Conservation (phyloP, 176 grass and related monocot species). For the Oryza punctata region DNA sequence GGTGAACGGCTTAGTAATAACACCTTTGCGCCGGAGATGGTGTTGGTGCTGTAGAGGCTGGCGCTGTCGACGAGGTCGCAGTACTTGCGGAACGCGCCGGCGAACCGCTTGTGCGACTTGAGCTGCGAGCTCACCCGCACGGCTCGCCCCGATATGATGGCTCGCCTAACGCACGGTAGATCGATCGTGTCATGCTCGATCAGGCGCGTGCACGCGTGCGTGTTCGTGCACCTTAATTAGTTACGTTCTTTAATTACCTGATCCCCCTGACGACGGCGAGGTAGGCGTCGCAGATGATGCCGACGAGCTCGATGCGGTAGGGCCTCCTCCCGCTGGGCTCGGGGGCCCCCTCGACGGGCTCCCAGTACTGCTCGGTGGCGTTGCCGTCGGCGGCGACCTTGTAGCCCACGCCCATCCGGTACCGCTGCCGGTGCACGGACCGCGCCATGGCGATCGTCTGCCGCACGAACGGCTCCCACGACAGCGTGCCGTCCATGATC, state of each 20-base stretch:
- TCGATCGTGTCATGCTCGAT: neutral
- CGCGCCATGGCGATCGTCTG: constrained; percentile 89
- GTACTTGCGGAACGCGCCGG: constrained; percentile 64
- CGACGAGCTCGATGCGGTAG: constrained; percentile 87
- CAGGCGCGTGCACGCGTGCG: neutral
- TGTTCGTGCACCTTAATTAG: too few relatives aligned
- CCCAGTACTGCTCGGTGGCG: constrained; percentile 88
- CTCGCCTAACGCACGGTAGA: constrained; percentile 53
- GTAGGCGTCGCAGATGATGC: constrained; percentile 87
- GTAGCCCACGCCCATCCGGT: constrained; percentile 93
- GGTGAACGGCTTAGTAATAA: neutral
- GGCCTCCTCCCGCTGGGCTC: constrained; percentile 46
- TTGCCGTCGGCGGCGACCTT: constrained; percentile 69
- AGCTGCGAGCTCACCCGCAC: constrained; percentile 89
- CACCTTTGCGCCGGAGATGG: constrained; percentile 71
- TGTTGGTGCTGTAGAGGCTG: constrained; percentile 88
- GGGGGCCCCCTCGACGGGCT: constrained; percentile 31
- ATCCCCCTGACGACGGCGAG: constrained; percentile 89
- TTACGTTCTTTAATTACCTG: constrained; percentile 29
- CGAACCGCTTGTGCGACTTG: constrained; percentile 93
- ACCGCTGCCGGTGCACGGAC: constrained; percentile 73
- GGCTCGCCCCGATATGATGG: constrained; percentile 77
- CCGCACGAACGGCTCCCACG: constrained; percentile 91
- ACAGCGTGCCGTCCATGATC: constrained; percentile 95
- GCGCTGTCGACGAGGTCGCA: constrained; percentile 84